Evolutionary conservation across 1,139 yeast species (phyloP), one percentile per base, ranked within the genome.

Genomic region (Taiozyma onychis): DNA sequence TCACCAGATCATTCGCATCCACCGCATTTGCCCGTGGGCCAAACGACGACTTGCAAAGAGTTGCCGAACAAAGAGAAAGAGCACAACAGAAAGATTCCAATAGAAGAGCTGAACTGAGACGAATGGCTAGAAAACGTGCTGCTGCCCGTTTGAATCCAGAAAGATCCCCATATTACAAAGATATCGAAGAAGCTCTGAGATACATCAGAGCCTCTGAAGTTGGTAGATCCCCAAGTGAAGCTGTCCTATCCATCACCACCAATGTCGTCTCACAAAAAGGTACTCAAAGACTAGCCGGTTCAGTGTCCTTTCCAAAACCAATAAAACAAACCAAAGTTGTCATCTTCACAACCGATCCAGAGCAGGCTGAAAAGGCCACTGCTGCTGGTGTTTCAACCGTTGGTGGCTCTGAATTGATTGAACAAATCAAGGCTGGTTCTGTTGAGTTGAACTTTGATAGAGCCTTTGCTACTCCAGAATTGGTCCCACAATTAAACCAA

Each of bases 191-290:
- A 22, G 98, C 97, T 1, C 68, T 90, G 66, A 77, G 85, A 62
- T 90, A 84, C 63, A 66, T 93, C 51, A 76, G 97, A 56, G 96
- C 98, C 0, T 81, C 91, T 5, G 97, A 90, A 67, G 95, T 89
- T 6, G 98, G 98, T 5, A 81, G 87, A 61, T 81, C 93, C 2
- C 72, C 78, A 4, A 70, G 74, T 26, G 82, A 83, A 57, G 81
- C 93, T 32, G 85, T 91, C 39, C 74, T 91, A 44, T 73, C 86
- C 22, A 68, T 89, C 51, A 80, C 82, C 41, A 74, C 90, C 53
- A 72, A 80, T 22, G 79, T 89, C n/a, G 76, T 88, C 22, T 83
- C 87, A 30, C 95, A 87, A 52, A 82, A 80, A 63, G 97, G 97
- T 57, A 83, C 88, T 27, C 81, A 83, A 44, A 88, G 90, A 39